phyloP scores from a whole-genome alignment of 2,329 filamentous ascomycete species.

The Fusarium sp. region DNA sequence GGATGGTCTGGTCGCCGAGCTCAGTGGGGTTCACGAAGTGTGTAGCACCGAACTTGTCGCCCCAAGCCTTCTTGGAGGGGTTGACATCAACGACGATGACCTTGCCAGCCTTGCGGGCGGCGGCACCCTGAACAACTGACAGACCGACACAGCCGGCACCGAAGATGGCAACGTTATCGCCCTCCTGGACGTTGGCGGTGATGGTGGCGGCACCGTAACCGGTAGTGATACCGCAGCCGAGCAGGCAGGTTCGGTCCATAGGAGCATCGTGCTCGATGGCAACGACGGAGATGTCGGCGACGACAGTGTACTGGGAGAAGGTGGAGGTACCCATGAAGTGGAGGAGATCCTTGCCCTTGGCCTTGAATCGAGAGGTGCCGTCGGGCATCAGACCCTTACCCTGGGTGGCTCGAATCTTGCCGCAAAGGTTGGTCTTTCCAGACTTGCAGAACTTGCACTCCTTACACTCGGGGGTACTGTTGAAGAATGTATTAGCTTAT shows the following conservation, averaged over 20 bases:
- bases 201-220: constrained; percentile 96
- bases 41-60: constrained; percentile 94
- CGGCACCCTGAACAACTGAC: constrained; percentile 93
- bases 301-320: constrained; percentile 98
- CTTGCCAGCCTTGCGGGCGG: constrained; percentile 83
- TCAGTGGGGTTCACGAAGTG: constrained; percentile 96
- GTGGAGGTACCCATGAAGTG: constrained; percentile 99
- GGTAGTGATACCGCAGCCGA: constrained; percentile 98
- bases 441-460: constrained; percentile 99
- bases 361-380: constrained; percentile 93
- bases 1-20: constrained; percentile 83
- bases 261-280: constrained; percentile 91
- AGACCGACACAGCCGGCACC: constrained; percentile 97
- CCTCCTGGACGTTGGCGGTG: constrained; percentile 92
- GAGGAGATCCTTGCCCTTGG: constrained; percentile 93
- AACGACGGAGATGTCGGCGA: constrained; percentile 98
- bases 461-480: constrained; percentile 92
- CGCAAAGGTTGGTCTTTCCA: constrained; percentile 98
- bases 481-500: constrained; percentile 24
- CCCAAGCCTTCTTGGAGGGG: constrained; percentile 90
- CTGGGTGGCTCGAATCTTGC: constrained; percentile 98
- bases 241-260: constrained; percentile 95
- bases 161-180: constrained; percentile 91
- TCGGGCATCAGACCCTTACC: constrained; percentile 98
- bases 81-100: constrained; percentile 86